Evolutionary conservation across 1,284 basidiomycete species (phyloP), one percentile per base, ranked within the genome.

Genomic region (Gyrodon tennesseensis): DNA sequence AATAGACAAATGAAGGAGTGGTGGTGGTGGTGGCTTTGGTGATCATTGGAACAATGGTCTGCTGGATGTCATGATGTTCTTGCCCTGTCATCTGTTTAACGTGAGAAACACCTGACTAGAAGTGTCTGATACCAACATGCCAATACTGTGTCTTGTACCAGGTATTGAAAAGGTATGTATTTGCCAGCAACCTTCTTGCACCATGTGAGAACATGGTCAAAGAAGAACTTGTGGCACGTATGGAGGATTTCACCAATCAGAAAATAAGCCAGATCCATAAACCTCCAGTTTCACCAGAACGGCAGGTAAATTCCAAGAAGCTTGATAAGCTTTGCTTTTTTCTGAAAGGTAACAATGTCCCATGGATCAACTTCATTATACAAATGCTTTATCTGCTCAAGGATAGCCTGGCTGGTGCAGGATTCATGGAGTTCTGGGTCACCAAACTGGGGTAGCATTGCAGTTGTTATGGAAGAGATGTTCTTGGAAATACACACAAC

Each of bases 1-100:
- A 18, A 18, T 52, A 12, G 34, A 60, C 11, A 7, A 60, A 44
- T 15, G n/a, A n/a, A 15, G 43, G 43, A 13, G 23, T 44, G 43
- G 43, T 44, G 2, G 13, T 13, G 13, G 23, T 4, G 8, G 12
- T n/a, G 15, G 43, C 43, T n/a, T n/a, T 15, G 0, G 13, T 12
- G 7, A 44, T 44, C 43, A 44, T 44, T 3, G 43, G 43, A 7
- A 44, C 12, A 13, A 44, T 13, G 13, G 43, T 44, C 34, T 7
- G 13, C 46, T 65, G 43, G 25, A 65, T 51, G 8, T 62, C 60
- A 0, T 12, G 40, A 27, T 65, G 41, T 1, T 62, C 57, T 0
- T 7, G 23, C 2, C 64, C 46, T 2, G 56, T 62, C 64, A 65
- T 62, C 12, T 65, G 60, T 5, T 53, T 51, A 16, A 62, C 34